A percentile compares a stretch with the other conserved stretches of the same genome.
These are phyloP conservation scores for Penicillium hesseltinei DNA, from an alignment of 2,329 filamentous ascomycete genomes.

Conservation along the genomic window DNA sequence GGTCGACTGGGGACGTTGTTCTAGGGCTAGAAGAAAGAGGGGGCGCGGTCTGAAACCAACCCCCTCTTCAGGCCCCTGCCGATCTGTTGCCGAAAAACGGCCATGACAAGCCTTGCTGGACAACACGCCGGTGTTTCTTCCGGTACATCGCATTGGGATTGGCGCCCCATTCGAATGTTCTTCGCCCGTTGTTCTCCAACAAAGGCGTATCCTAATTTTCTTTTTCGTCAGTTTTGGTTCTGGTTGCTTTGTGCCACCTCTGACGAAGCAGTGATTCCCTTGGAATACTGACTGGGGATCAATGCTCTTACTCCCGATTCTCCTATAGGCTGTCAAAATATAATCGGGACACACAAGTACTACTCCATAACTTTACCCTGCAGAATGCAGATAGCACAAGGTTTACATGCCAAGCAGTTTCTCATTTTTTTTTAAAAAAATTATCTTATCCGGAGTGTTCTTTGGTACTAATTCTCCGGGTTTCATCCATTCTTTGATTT, in stretches of 20 bases:
- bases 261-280: neutral
- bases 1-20: constrained; percentile 1
- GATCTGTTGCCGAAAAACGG: constrained; percentile 3
- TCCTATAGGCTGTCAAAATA: constrained; percentile 1
- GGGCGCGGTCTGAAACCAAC: constrained; percentile 1
- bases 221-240: neutral
- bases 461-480: neutral
- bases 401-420: neutral
- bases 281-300: neutral
- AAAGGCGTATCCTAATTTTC: neutral
- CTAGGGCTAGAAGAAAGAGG: constrained; percentile 8
- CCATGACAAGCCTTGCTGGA: constrained; percentile 16
- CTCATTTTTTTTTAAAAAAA: neutral
- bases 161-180: neutral
- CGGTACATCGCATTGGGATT: neutral
- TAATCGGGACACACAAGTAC: neutral
- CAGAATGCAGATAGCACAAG: neutral
- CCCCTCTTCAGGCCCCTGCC: constrained; percentile 6
- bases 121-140: constrained; percentile 10
- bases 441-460: neutral
- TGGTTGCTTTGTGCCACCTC: neutral
- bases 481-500: neutral
- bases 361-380: neutral
- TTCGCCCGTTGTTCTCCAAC: neutral
- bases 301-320: neutral